Evolutionary conservation across 345 rosid genomes (phyloP).

Genomic region (Populus nigra): DNA sequence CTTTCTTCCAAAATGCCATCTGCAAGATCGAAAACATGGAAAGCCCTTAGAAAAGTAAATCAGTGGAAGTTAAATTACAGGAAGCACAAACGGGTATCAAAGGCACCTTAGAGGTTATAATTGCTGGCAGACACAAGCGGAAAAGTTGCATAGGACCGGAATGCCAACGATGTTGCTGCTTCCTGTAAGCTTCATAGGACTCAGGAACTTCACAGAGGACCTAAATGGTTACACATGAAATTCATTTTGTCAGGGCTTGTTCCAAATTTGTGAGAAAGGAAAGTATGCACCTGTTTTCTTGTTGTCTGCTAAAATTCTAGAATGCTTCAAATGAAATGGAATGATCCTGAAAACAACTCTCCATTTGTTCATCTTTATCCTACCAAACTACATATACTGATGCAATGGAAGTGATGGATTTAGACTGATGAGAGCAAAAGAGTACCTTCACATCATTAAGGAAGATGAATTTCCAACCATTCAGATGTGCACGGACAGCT

Average conservation of each 20-base stretch:
- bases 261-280: neutral
- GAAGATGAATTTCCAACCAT: conserved; percentile 82
- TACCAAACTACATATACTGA: neutral
- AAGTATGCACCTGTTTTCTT: neutral
- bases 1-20: conserved; percentile 80
- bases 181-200: conserved; percentile 86
- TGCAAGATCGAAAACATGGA: conserved; percentile 32
- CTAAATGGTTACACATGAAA: conserved; percentile 29
- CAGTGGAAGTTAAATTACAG: neutral
- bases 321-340: neutral
- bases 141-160: conserved; percentile 93
- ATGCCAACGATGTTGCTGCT: conserved; percentile 96
- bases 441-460: conserved; percentile 77
- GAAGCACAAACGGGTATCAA: conserved; percentile 6
- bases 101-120: conserved; percentile 68
- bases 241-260: conserved; percentile 5
- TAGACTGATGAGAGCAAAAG: neutral
- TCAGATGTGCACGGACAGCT: conserved; percentile 83
- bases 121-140: conserved; percentile 77
- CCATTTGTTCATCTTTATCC: neutral
- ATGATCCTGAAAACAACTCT: neutral
- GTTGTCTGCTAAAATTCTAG: neutral
- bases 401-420: neutral
- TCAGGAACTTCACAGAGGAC: conserved; percentile 89
- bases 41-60: conserved; percentile 11